Evolutionary conservation across 78 protist species (phyloP).

Genomic region (Dictyostelium brefeldianum): DNA sequence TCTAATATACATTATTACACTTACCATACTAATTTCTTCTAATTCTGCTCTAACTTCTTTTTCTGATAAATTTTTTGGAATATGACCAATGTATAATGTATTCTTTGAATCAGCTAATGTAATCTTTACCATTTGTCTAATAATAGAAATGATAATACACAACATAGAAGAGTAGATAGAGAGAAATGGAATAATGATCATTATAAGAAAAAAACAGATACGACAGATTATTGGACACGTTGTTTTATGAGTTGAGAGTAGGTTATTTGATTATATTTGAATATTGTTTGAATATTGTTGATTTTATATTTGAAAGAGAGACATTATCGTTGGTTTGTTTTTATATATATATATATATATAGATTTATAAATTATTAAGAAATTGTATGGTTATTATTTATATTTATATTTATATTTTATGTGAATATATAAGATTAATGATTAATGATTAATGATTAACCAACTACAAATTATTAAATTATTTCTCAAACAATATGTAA

Average conservation of each 20-base stretch:
- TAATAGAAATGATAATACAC: background rate
- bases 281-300: background rate
- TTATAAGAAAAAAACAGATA: too few species aligned
- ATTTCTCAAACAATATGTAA: too few species aligned
- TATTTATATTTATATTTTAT: conserved; percentile 8
- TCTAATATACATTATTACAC: background rate
- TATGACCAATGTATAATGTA: conserved; percentile 62
- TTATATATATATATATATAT: conserved; percentile 14
- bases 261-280: background rate
- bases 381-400: conserved; percentile 26
- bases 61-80: conserved; percentile 49
- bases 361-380: conserved; percentile 30
- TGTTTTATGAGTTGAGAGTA: too few species aligned
- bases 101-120: conserved; percentile 65
- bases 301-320: background rate
- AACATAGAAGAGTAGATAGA: too few species aligned
- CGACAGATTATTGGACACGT: too few species aligned
- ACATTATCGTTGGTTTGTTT: background rate
- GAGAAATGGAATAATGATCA: too few species aligned
- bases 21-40: conserved; percentile 58
- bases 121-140: conserved; percentile 62
- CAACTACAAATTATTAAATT: too few species aligned
- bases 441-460: conserved; percentile 52
- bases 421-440: conserved; percentile 12
- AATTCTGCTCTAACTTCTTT: conserved; percentile 54